A percentile compares a stretch with the other conserved stretches of the same genome.
phyloP scores from a whole-genome alignment of 306 rosid genomes.

The Purshia tridentata region DNA sequence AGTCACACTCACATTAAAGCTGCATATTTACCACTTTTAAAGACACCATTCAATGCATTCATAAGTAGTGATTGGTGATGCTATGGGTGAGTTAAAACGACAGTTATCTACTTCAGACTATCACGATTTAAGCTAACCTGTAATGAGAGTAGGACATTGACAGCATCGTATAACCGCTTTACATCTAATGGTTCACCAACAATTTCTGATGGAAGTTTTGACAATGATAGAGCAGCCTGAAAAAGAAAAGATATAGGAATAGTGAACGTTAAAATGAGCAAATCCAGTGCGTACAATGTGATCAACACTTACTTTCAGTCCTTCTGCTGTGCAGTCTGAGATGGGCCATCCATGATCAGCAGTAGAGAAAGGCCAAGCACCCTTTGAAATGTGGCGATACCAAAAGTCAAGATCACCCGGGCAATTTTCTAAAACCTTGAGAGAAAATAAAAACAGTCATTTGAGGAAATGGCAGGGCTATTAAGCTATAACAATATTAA shows the following conservation, averaged over 20 bases:
- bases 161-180: slow-evolving; percentile 59
- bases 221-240: slow-evolving; percentile 67
- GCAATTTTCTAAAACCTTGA: slow-evolving; percentile 70
- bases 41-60: neutral
- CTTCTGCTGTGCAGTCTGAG: slow-evolving; percentile 96
- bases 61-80: neutral
- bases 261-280: slow-evolving; percentile 16
- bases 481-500: neutral
- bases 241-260: slow-evolving; percentile 19
- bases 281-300: slow-evolving; percentile 8
- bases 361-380: slow-evolving; percentile 93
- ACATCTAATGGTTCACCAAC: slow-evolving; percentile 71
- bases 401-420: slow-evolving; percentile 64
- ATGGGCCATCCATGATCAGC: slow-evolving; percentile 96
- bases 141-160: slow-evolving; percentile 75
- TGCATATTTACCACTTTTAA: neutral
- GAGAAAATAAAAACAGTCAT: slow-evolving; percentile 10
- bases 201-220: slow-evolving; percentile 58
- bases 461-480: neutral
- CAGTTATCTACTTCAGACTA: slow-evolving; percentile 1
- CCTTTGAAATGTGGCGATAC: slow-evolving; percentile 93
- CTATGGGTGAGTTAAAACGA: neutral
- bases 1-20: neutral
- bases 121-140: slow-evolving; percentile 57
- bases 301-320: slow-evolving; percentile 55